phyloP scores from a whole-genome alignment of 441 rosid species.

The Codiaeum variegatum region DNA sequence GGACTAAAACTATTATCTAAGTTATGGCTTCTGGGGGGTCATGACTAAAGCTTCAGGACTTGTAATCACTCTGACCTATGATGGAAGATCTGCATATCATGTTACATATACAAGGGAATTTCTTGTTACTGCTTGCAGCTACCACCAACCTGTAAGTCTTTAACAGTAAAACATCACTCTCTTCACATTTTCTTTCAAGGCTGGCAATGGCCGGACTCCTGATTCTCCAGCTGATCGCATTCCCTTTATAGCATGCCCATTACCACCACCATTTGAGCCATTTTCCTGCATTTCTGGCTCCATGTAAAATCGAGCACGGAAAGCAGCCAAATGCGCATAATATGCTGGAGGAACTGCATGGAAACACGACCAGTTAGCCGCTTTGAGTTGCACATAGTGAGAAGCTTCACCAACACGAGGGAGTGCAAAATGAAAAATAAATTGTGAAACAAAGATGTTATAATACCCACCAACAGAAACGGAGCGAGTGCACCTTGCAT shows the following conservation, averaged over 20 bases:
- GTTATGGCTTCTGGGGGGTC: not conserved
- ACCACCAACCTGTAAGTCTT: not conserved
- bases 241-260: constrained; percentile 26
- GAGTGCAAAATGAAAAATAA: not conserved
- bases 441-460: not conserved
- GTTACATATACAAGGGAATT: constrained; percentile 17
- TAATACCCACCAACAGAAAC: constrained; percentile 77
- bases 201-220: constrained; percentile 80
- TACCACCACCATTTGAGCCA: constrained; percentile 44
- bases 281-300: constrained; percentile 90
- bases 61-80: constrained; percentile 21
- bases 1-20: constrained; percentile 8
- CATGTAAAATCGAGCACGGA: constrained; percentile 92
- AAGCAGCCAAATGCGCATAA: constrained; percentile 96
- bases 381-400: not conserved
- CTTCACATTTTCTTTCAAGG: constrained; percentile 96
- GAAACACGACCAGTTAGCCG: constrained; percentile 6
- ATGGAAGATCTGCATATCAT: constrained; percentile 16
- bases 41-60: constrained; percentile 4
- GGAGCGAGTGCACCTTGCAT: constrained; percentile 95
- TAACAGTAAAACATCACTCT: constrained; percentile 96
- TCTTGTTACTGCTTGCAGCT: not conserved
- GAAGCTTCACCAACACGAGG: not conserved
- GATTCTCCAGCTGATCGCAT: constrained; percentile 45
- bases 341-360: constrained; percentile 95